Conservation (phyloP, 768 basidiomycete species). For the Amanita pseudoporphyria region DNA sequence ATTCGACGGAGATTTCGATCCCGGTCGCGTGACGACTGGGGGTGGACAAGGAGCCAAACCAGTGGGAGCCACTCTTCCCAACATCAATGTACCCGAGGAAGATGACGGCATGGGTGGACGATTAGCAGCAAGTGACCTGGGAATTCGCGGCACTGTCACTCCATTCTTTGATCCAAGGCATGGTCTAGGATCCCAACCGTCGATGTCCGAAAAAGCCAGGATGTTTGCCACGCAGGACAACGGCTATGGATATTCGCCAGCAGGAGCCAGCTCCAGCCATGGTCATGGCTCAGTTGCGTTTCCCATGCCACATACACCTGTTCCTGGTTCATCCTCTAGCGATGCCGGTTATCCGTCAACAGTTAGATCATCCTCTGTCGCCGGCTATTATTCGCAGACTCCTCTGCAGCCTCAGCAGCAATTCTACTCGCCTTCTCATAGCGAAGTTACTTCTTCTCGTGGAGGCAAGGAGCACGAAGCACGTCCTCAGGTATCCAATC, state of each 20-base stretch:
- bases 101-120: constrained; percentile 29
- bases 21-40: constrained; percentile 17
- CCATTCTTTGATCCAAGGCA: constrained; percentile 18
- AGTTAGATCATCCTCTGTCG: constrained; percentile 2
- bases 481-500: constrained; percentile 1
- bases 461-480: constrained; percentile 1
- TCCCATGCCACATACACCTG: neutral
- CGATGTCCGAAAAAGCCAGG: constrained; percentile 7
- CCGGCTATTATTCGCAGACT: constrained; percentile 1
- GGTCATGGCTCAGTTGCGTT: neutral
- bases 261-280: neutral
- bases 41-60: constrained; percentile 7
- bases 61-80: constrained; percentile 10
- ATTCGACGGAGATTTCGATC: constrained; percentile 35
- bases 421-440: neutral
- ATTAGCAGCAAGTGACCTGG: constrained; percentile 18
- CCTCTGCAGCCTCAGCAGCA: constrained; percentile 3
- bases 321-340: neutral
- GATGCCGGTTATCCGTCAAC: constrained; percentile 2
- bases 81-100: constrained; percentile 12
- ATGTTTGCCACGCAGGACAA: neutral
- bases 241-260: neutral
- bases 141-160: constrained; percentile 23
- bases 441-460: neutral
- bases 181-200: constrained; percentile 2